Conservation (phyloP, 2,329 filamentous ascomycete species). For the Fusarium brevicatenulatum region DNA sequence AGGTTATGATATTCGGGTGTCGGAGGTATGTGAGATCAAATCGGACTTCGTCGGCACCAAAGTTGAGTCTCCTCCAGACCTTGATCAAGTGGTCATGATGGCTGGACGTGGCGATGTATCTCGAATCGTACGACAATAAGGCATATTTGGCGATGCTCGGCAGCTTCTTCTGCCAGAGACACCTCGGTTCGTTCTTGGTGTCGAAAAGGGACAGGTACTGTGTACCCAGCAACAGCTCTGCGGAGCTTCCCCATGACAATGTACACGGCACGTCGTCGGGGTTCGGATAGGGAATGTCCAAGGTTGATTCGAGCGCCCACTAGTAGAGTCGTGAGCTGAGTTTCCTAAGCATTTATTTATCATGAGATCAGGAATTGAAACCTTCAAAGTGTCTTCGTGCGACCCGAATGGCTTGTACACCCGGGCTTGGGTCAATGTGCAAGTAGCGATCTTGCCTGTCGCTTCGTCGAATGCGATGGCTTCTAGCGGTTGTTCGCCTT, state of each 20-base stretch:
- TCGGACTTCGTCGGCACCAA: constrained; percentile 81
- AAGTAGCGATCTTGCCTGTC: constrained; percentile 86
- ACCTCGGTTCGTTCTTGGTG: constrained; percentile 58
- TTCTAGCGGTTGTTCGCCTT: constrained; percentile 74
- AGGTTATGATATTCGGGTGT: constrained; percentile 85
- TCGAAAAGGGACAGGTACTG: constrained; percentile 75
- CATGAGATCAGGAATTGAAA: constrained; percentile 51
- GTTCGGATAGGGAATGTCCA: constrained; percentile 55
- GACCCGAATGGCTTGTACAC: constrained; percentile 81
- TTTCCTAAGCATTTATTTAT: not conserved
- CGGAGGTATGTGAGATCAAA: constrained; percentile 92
- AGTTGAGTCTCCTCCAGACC: constrained; percentile 89
- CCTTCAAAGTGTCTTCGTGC: constrained; percentile 78
- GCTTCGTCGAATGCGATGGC: constrained; percentile 83
- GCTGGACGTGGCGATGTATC: constrained; percentile 84
- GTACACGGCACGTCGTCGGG: constrained; percentile 51
- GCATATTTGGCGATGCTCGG: constrained; percentile 80
- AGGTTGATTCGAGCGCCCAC: constrained; percentile 73
- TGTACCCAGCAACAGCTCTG: constrained; percentile 85
- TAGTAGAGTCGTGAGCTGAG: constrained; percentile 48
- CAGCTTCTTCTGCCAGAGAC: constrained; percentile 79
- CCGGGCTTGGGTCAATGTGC: constrained; percentile 72
- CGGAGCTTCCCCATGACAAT: constrained; percentile 87
- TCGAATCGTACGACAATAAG: constrained; percentile 85
- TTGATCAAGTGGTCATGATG: constrained; percentile 86